These are phyloP conservation scores for Paralagenidium karlingii DNA, from an alignment of 352 stramenopile genomes.

Conservation along the genomic window DNA sequence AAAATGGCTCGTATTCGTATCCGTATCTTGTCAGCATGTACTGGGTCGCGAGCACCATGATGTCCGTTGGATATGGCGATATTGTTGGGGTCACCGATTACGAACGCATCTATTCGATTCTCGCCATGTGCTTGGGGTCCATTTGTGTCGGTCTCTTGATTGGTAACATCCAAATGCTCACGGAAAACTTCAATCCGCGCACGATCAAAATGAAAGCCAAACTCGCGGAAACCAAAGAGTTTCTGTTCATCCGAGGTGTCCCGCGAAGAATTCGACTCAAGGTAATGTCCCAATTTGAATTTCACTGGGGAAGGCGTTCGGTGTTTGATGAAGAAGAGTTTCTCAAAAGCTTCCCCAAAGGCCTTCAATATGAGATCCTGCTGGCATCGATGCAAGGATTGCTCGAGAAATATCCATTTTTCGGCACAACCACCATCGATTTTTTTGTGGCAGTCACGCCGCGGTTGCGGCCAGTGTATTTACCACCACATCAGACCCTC, in stretches of 20 bases:
- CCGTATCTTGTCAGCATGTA: constrained; percentile 88
- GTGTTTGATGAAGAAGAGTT: constrained; percentile 65
- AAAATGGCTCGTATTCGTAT: constrained; percentile 18
- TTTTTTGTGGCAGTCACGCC: constrained; percentile 65
- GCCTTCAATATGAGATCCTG: constrained; percentile 69
- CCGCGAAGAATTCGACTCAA: constrained; percentile 45
- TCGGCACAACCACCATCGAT: constrained; percentile 55
- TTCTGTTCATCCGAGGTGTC: constrained; percentile 54
- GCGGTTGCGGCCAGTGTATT: constrained; percentile 40
- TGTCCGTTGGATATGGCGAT: constrained; percentile 88
- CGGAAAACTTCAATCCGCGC: constrained; percentile 83
- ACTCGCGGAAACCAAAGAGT: constrained; percentile 69
- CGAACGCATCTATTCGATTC: constrained; percentile 77
- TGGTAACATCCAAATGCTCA: constrained; percentile 86
- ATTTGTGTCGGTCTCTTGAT: constrained; percentile 88
- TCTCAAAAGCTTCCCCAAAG: constrained; percentile 48
- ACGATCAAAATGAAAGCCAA: constrained; percentile 60
- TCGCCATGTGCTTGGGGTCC: constrained; percentile 70
- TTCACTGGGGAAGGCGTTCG: constrained; percentile 54
- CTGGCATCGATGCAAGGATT: constrained; percentile 65
- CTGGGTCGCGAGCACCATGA: constrained; percentile 90
- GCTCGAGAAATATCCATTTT: constrained; percentile 64
- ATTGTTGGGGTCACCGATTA: constrained; percentile 70
- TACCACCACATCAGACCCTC: constrained; percentile 38
- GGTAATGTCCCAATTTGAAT: constrained; percentile 72